Evolutionary conservation across 805 yeast species (phyloP), one percentile per base, ranked within the genome.

Genomic region (Sporopachydermia quercuum): DNA sequence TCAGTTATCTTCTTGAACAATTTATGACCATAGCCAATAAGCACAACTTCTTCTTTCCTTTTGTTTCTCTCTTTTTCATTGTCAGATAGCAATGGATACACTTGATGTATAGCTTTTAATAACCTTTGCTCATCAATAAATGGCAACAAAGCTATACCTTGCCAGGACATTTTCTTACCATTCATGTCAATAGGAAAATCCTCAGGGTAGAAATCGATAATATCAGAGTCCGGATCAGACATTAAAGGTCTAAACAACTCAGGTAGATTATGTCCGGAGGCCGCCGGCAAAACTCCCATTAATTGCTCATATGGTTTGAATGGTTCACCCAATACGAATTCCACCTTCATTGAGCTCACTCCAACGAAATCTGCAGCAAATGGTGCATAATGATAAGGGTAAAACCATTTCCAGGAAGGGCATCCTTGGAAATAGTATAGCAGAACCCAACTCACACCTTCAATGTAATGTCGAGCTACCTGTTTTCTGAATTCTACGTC

Each of bases 341-440:
- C 58, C 15, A 85, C 65, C 16, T 58, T 50, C 16, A 71, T 48
- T 16, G 51, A 52, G 6, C 56, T 54, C 35, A 80, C 52, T 37
- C 75, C 71, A 2, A 57, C 64, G 51, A 91, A 82, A 56, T 91
- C 99, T 4, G 78, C 70, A 0, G 96, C 97, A 66, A 91, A 87
- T 16, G 99, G 99, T 0, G 98, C 97, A 61, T 91, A 93, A 54
- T 91, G 97, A 55, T 78, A 89, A 0, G 97, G 98, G 51, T 79
- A 91, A 57, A 75, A 91, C 98, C 98, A 91, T 41, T 78, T 78
- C 99, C 99, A 91, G 0, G 97, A 89, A 0, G 95, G 94, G 61
- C 97, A 89, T 2, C 96, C 97, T 58, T 91, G 97, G 57, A 84
- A 89, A 60, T 91, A 91, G 57, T 91, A 91, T 40, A 84, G 60